These are phyloP conservation scores for Parasitella parasitica DNA, from an alignment of 371 early-diverging fungal genomes.

Conservation along the genomic window DNA sequence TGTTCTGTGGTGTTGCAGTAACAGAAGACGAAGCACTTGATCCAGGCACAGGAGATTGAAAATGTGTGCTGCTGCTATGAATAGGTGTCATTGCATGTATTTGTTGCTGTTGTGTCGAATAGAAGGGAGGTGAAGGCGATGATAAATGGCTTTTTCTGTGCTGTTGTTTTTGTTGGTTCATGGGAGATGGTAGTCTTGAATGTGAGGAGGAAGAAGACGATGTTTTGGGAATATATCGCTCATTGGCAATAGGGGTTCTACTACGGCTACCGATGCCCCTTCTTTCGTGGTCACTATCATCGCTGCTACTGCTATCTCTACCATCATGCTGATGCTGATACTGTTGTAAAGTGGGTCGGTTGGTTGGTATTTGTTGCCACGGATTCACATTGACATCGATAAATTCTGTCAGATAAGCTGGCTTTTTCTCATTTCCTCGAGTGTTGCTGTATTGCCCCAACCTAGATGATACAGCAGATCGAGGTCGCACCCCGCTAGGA, in stretches of 20 bases:
- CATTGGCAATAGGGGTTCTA: neutral
- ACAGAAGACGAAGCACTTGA: slow-evolving; percentile 33
- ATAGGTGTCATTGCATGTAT: neutral
- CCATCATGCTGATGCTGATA: neutral
- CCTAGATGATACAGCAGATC: neutral
- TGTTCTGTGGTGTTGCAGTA: slow-evolving; percentile 32
- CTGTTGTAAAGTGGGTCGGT: neutral
- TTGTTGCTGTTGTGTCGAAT: neutral
- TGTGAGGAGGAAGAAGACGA: neutral
- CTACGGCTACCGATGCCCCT: neutral
- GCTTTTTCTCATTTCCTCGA: neutral
- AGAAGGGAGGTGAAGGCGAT: neutral
- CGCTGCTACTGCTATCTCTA: neutral
- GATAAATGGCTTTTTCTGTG: neutral
- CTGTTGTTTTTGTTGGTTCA: neutral
- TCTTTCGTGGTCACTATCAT: neutral
- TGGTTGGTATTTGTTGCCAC: slow-evolving; percentile 13
- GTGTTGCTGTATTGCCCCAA: neutral
- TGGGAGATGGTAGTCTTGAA: neutral
- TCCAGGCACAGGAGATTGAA: neutral
- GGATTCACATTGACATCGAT: slow-evolving; percentile 12
- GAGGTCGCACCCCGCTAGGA: neutral
- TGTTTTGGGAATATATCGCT: neutral
- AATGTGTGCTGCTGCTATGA: neutral
- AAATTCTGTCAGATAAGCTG: slow-evolving; percentile 11